Evolutionary conservation across 2,329 filamentous ascomycete genomes (phyloP).

Genomic region (Paracorniculantispora psalliotae): DNA sequence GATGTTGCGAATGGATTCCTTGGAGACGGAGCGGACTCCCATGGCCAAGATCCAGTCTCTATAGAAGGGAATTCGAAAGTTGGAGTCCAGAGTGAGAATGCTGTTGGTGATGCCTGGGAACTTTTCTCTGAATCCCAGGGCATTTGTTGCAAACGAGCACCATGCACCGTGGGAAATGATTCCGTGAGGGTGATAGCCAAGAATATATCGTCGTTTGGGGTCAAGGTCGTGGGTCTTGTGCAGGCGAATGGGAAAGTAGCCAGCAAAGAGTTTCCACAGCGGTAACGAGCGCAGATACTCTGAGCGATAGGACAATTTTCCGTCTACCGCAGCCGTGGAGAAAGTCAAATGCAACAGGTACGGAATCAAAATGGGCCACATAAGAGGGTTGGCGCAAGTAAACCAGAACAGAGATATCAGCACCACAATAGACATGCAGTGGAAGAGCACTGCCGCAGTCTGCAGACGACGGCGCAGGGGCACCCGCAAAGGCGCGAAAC

Average conservation of each 20-base stretch:
- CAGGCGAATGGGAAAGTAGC: conserved; percentile 84
- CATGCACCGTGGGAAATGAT: conserved; percentile 98
- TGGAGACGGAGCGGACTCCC: conserved; percentile 83
- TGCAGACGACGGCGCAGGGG: conserved; percentile 67
- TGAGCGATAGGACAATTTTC: conserved; percentile 68
- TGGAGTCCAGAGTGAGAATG: conserved; percentile 87
- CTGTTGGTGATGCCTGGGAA: conserved; percentile 96
- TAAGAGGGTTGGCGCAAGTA: conserved; percentile 82
- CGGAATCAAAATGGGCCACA: conserved; percentile 72
- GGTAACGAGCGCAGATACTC: conserved; percentile 67
- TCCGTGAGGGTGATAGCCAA: conserved; percentile 95
- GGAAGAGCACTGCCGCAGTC: conserved; percentile 71
- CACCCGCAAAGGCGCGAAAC: conserved; percentile 77
- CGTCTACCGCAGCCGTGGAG: conserved; percentile 71
- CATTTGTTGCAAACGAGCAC: conserved; percentile 85
- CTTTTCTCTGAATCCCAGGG: conserved; percentile 76
- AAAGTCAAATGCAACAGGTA: conserved; percentile 82
- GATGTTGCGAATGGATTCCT: conserved; percentile 82
- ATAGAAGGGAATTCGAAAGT: conserved; percentile 91
- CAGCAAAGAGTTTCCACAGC: conserved; percentile 84
- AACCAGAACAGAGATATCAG: conserved; percentile 81
- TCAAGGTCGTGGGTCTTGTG: conserved; percentile 79
- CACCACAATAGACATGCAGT: conserved; percentile 66
- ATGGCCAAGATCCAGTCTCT: conserved; percentile 88
- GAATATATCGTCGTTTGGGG: conserved; percentile 85